Base-by-base conservation (phyloP, 108 stramenopile species). In the Skeletonema grethae region DNA sequence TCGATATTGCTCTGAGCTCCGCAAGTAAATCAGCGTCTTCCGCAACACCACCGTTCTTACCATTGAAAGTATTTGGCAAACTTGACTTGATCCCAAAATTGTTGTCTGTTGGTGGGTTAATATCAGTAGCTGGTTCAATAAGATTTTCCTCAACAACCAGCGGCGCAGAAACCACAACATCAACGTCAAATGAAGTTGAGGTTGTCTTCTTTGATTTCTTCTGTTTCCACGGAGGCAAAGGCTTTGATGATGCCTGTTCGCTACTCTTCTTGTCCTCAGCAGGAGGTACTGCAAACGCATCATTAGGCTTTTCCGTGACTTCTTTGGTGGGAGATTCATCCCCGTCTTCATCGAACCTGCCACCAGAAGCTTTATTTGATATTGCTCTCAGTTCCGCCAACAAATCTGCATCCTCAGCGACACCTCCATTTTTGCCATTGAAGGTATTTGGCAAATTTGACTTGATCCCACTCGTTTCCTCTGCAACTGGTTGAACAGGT, bases 1-100 rank as follows among this genome's bases (percentile, higher is more conserved):
- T 67, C 28, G 86, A 87, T 20, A 90, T 78, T 24, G 76, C 86
- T 39, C 81, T 71, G 8, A 88, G 84, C 69, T 80, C 72, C 4
- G 85, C 84, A 43, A 90, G 46, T 29, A 86, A 70, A 4, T 77
- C 80, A 9, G 72, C 83, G 46, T 88, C 93, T 90, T 85, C 77
- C 8, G 93, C 93, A 61, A 67, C 68, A 0, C 90, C 90, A 24
- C 93, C 93, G 20, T 90, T 84, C 12, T 91, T 86, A 15, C 90
- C 90, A 46, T 55, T 65, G 45, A 91, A 87, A 12, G 87, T 91
- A 20, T 75, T 79, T 22, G 85, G 85, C 32, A 77, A 66, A 22
- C 45, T 46, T 16, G 84, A 68, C 36, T 86, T 82, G 58, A 86
- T 29, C 0, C 76, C 81, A 1, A 57, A 39, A 28, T 61, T 69